Conservation (phyloP, 2,329 filamentous ascomycete genomes). For the Exophiala xenobiotica region DNA sequence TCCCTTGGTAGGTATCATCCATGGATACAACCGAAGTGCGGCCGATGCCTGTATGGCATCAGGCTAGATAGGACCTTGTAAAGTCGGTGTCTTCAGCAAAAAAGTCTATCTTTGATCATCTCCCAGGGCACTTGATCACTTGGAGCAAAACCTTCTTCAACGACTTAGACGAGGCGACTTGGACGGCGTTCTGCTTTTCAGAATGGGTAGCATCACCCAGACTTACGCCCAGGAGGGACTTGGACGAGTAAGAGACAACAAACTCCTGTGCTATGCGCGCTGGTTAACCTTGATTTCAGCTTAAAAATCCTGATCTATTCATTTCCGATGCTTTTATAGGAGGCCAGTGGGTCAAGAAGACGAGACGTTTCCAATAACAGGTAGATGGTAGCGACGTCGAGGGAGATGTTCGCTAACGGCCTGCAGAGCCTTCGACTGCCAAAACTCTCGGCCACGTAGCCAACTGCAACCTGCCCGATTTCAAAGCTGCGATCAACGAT, state of each 20-base stretch:
- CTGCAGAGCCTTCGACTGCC: conserved; percentile 27
- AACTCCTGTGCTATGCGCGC: background rate
- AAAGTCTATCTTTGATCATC: no score
- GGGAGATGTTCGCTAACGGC: background rate
- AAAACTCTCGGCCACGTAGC: conserved; percentile 25
- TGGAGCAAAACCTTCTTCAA: no score
- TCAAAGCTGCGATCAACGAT: conserved; percentile 27
- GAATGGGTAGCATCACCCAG: conserved; percentile 5
- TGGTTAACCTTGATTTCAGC: background rate
- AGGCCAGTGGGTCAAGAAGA: conserved; percentile 9
- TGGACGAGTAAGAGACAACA: background rate
- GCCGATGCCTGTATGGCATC: no score
- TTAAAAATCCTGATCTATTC: conserved; percentile 9
- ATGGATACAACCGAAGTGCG: no score
- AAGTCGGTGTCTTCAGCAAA: no score
- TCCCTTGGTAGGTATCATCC: no score
- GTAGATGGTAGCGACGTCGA: background rate
- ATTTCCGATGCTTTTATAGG: conserved; percentile 16
- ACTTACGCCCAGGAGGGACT: conserved; percentile 3
- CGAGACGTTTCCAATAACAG: conserved; percentile 12
- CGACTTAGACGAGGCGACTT: no score
- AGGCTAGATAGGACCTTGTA: no score
- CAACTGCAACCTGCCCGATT: conserved; percentile 27
- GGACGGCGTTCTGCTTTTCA: no score
- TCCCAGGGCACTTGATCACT: no score